phyloP scores from a whole-genome alignment of 345 rosid species.

The Populus euphratica region DNA sequence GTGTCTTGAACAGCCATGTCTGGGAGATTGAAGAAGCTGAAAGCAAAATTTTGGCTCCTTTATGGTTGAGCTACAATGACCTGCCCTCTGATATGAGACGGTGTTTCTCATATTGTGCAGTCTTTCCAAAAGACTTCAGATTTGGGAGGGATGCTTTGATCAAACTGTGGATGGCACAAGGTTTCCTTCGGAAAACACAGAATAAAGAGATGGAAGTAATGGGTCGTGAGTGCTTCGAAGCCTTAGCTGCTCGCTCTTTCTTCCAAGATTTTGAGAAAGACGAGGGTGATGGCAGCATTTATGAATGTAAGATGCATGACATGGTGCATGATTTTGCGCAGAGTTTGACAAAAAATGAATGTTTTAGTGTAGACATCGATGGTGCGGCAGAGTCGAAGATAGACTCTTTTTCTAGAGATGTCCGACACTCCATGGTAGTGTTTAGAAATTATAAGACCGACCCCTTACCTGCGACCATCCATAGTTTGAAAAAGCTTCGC shows the following conservation, averaged over 20 bases:
- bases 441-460: accelerated
- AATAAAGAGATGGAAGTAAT: not conserved
- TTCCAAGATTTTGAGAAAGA: not conserved
- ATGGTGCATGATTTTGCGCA: slow-evolving; percentile 7
- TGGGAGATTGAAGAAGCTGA: slow-evolving; percentile 17
- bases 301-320: not conserved
- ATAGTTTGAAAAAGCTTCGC: too few species aligned
- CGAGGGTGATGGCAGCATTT: too few species aligned
- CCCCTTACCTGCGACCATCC: too few species aligned
- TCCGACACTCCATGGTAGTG: too few species aligned
- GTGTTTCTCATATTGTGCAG: slow-evolving; percentile 1
- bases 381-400: too few species aligned
- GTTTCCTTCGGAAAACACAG: not conserved
- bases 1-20: slow-evolving; percentile 7
- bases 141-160: not conserved
- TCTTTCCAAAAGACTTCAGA: slow-evolving; percentile 1
- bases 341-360: not conserved
- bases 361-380: not conserved
- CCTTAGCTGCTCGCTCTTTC: not conserved
- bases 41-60: not conserved
- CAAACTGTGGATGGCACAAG: slow-evolving; percentile 18
- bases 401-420: too few species aligned
- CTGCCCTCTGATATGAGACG: not conserved
- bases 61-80: slow-evolving; percentile 17
- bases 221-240: not conserved